These are phyloP conservation scores for Rickenella mellea DNA, from an alignment of 768 basidiomycete species.

Conservation along the genomic window DNA sequence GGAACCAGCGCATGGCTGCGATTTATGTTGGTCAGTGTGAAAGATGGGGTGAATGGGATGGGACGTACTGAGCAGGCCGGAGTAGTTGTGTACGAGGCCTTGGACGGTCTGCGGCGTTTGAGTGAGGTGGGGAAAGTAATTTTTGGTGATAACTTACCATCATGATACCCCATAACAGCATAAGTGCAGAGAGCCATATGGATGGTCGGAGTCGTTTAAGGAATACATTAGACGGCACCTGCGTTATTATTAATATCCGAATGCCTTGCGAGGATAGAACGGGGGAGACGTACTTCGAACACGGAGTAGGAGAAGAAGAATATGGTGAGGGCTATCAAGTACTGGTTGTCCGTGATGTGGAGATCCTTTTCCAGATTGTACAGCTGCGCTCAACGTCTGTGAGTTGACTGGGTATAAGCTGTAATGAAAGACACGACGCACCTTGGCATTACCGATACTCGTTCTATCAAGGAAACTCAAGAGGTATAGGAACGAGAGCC, in stretches of 20 bases:
- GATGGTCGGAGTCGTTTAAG: slow-evolving; percentile 68
- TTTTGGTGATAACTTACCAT: slow-evolving; percentile 42
- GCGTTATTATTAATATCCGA: slow-evolving; percentile 4
- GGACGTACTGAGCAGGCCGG: slow-evolving; percentile 52
- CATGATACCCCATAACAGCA: slow-evolving; percentile 68
- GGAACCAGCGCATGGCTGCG: slow-evolving; percentile 59
- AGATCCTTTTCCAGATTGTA: slow-evolving; percentile 54
- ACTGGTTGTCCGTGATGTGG: slow-evolving; percentile 55
- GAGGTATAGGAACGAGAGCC: slow-evolving; percentile 68
- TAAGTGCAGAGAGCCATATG: slow-evolving; percentile 65
- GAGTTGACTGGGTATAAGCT: background rate
- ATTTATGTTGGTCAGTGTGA: slow-evolving; percentile 1
- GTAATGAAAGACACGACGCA: slow-evolving; percentile 12
- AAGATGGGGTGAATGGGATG: background rate
- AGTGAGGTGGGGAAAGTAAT: background rate
- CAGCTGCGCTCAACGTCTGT: slow-evolving; percentile 28
- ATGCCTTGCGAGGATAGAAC: slow-evolving; percentile 5
- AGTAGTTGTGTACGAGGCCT: slow-evolving; percentile 59
- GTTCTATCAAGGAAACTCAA: slow-evolving; percentile 61
- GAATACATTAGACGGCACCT: slow-evolving; percentile 66
- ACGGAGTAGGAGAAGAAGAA: slow-evolving; percentile 49
- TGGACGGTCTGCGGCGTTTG: slow-evolving; percentile 47
- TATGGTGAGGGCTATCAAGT: slow-evolving; percentile 53
- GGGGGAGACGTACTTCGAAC: slow-evolving; percentile 43
- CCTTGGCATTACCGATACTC: slow-evolving; percentile 43